A percentile compares a stretch with the other conserved stretches of the same genome.
Evolutionary conservation across 1,284 basidiomycete genomes (phyloP).

Genomic region (Anthracocystis walkeri): DNA sequence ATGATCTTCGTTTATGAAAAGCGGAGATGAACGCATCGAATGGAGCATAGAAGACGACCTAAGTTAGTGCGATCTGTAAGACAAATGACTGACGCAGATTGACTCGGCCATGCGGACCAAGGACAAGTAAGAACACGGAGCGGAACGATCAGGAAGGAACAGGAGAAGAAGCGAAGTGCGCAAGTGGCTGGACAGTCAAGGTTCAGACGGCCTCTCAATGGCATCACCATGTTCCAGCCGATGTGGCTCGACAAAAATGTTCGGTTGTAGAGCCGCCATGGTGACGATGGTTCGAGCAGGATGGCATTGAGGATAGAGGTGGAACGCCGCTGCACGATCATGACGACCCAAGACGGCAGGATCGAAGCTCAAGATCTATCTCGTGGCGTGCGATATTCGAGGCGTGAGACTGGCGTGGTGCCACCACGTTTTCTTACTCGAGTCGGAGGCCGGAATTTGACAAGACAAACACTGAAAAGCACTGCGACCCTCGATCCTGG

Average conservation of each 20-base stretch:
- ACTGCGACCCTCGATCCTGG: constrained; percentile 39
- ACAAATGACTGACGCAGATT: too few relatives aligned
- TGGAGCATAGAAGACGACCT: background rate
- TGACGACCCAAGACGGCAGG: constrained; percentile 5
- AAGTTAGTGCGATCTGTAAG: too few relatives aligned
- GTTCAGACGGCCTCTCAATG: constrained; percentile 14
- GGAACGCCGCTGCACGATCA: background rate
- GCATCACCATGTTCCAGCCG: constrained; percentile 24
- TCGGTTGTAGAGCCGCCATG: constrained; percentile 14
- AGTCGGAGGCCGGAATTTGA: constrained; percentile 19
- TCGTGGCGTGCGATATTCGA: background rate
- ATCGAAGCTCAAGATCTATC: constrained; percentile 2
- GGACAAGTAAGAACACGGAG: background rate
- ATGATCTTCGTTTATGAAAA: background rate
- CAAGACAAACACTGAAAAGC: background rate
- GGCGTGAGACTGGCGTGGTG: background rate
- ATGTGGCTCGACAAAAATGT: background rate
- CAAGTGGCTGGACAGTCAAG: constrained; percentile 2
- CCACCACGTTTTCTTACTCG: background rate
- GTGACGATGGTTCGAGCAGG: background rate
- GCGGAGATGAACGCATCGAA: background rate
- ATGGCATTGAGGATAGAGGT: background rate
- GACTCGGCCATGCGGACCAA: too few relatives aligned
- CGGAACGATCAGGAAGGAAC: background rate
- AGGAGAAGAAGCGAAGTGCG: background rate